Evolutionary conservation across 768 basidiomycete genomes (phyloP).

Genomic region (Phanerochaete carnosa): DNA sequence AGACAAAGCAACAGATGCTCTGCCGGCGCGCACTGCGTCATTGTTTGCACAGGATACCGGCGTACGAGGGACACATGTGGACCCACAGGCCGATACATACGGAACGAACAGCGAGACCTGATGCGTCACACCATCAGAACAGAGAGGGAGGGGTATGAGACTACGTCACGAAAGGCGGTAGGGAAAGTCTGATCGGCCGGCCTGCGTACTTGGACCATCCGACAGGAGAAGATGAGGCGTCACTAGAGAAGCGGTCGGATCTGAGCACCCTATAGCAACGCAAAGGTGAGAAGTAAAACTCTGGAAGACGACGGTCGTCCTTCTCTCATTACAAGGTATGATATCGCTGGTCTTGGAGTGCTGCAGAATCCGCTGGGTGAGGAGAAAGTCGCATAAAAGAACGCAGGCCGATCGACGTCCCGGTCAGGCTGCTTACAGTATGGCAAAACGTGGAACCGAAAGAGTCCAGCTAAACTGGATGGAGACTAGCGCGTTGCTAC

Average conservation of each 20-base stretch:
- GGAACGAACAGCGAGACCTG: neutral
- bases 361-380: no score
- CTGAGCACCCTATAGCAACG: no score
- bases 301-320: no score
- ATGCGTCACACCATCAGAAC: neutral
- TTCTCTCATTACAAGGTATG: no score
- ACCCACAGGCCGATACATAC: constrained; percentile 2
- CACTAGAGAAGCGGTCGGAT: no score
- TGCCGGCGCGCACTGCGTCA: neutral
- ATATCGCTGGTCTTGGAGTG: no score
- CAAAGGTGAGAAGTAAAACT: no score
- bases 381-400: no score
- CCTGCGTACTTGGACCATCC: neutral
- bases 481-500: constrained; percentile 26
- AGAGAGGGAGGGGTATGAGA: neutral
- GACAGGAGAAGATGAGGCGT: no score
- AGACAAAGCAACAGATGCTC: neutral
- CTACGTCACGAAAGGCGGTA: neutral
- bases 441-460: no score
- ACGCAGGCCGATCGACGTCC: no score
- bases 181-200: neutral
- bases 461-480: neutral
- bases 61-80: constrained; percentile 1
- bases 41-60: neutral
- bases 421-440: no score